Evolutionary conservation across 768 basidiomycete species (phyloP).

Genomic region (Calocera cornea): DNA sequence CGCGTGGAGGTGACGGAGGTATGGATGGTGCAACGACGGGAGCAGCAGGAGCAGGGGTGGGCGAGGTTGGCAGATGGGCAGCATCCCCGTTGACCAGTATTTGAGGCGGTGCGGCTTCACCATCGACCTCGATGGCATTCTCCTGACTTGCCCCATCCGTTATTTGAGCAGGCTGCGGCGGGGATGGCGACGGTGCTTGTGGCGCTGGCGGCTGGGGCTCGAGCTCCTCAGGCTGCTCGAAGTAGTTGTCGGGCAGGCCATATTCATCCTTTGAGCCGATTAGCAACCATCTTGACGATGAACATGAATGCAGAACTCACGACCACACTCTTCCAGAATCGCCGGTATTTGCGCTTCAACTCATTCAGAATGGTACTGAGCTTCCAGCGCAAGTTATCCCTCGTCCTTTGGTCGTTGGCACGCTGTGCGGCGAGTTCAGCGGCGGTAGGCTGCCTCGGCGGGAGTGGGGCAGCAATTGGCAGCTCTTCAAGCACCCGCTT

Average conservation of each 20-base stretch:
- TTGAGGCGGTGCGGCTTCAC: not conserved
- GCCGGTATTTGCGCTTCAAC: conserved; percentile 82
- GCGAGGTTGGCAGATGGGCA: conserved; percentile 8
- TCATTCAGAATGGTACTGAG: conserved; percentile 81
- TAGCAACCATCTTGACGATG: not conserved
- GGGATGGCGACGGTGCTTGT: not conserved
- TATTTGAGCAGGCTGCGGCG: not conserved
- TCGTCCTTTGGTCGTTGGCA: conserved; percentile 63
- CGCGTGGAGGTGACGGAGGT: conserved; percentile 28
- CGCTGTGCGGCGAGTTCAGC: conserved; percentile 72
- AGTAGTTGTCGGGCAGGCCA: conserved; percentile 28
- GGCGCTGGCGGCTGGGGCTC: not conserved
- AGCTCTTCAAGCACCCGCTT: conserved; percentile 76
- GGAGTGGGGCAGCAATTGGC: conserved; percentile 77
- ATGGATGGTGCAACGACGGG: conserved; percentile 17
- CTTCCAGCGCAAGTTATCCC: conserved; percentile 76
- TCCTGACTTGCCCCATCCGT: conserved; percentile 5
- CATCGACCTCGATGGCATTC: conserved; percentile 4
- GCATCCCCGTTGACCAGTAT: not conserved
- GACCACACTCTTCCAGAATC: conserved; percentile 66
- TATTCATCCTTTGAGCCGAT: conserved; percentile 54
- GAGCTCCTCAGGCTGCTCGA: conserved; percentile 13
- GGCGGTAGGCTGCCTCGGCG: conserved; percentile 66
- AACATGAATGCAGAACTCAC: conserved; percentile 33
- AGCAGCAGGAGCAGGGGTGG: conserved; percentile 9